Evolutionary conservation across 768 basidiomycete genomes (phyloP), one percentile per base, ranked within the genome.

Genomic region (Collybiopsis luxurians): DNA sequence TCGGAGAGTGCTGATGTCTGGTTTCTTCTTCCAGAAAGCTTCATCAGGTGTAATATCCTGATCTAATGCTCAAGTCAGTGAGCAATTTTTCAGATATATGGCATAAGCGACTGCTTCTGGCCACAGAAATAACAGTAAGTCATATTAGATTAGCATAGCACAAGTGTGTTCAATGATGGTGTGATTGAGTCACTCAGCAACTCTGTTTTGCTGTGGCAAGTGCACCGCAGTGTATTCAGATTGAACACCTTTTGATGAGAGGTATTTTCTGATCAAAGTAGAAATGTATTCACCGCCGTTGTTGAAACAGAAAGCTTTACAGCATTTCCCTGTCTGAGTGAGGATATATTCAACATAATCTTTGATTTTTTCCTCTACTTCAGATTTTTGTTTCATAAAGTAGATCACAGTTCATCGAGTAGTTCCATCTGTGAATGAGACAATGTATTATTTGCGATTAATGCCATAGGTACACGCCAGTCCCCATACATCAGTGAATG

Each of bases 1-100:
- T 28, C 62, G 61, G 0, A 73, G 38, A 17, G 59, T 31, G 2
- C 61, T 55, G 9, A 73, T 43, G 31, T 69, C 57, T 0, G 69
- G 69, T 40, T 58, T 63, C 1, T 27, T 27, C 1, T 52, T 52
- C 2, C 12, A 38, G 53, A 67, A 67, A 3, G 52, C 44, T 51
- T 66, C 60, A 43, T 63, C 43, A 1, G 64, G 64, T 1, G 64
- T 65, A 7, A 28, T 27, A 21, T 26, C 23, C 24, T 47, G 19
- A 15, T 47, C 46, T 11, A 47, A n/a, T 47, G 46, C 46, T 26
- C 46, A 21, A 26, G 46, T 47, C 2, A 21, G 24, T 45, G 24
- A 19, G 7, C 43, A 6, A 21, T 21, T 19, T 45, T 45, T 45
- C 7, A 26, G 19, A n/a, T 21, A 19, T 13, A 24, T 19, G 4